Base-by-base conservation (phyloP, 2,329 filamentous ascomycete genomes). In the Shiraia bambusicola region DNA sequence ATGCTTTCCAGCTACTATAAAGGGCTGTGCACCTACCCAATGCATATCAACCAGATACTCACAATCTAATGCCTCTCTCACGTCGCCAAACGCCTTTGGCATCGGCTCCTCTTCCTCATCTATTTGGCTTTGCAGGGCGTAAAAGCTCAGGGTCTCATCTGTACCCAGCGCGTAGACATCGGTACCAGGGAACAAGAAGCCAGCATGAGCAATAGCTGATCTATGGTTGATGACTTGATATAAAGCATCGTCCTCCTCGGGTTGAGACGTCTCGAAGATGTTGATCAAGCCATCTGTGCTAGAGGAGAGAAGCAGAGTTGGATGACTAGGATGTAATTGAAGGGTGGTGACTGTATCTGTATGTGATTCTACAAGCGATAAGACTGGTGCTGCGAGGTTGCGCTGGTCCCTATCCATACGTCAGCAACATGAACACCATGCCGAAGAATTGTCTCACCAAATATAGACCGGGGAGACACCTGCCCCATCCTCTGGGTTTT, bases 211-310 rank as follows among this genome's bases (percentile, higher is more conserved):
- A 50, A 92, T 80, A 0, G 86, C 88, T 25, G 83, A 81, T 27
- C 80, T 78, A 61, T 88, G 86, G 66, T 92, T 92, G 64, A 91
- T 83, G 10, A 88, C 87, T 67, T 89, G 86, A 44, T 86, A 74
- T 14, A 90, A 73, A 1, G 87, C 83, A 33, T 92, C 87, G 60
- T 92, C 87, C 67, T 92, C 87, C 43, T 87, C 77, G 6, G 51
- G 50, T 33, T 67, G 58, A 34, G 77, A 76, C 13, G 81, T 85
- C 69, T 93, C 84, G 69, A 86, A 88, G 32, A 92, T 73, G 59
- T 87, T 90, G 56, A 92, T 78, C 1, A 92, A 78, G 6, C 87
- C 87, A 67, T 93, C 88, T 11, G 87, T 92, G 27, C 86, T 88
- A 30, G 86, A 86, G 1, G 86, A 88, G 9, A 92, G 75, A 5